Evolutionary conservation across 192 early-diverging fungal species (phyloP), one percentile per base, ranked within the genome.

Genomic region (Coemansia sp.): DNA sequence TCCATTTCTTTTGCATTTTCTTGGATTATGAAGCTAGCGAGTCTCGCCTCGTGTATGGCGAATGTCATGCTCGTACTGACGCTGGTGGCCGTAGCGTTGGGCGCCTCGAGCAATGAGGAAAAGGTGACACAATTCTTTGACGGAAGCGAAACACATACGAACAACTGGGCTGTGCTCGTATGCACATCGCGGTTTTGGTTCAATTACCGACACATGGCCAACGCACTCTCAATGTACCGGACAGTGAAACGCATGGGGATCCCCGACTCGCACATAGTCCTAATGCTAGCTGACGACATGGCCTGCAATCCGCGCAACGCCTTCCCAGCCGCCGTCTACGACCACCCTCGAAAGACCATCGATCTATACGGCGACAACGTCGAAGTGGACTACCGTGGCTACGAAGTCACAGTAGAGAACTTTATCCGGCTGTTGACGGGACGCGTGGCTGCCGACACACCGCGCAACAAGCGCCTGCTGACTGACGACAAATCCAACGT

Each of bases 241-340:
- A 97, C 96, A 9, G 95, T 99, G 31, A 97, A 99, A 71, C 89
- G 96, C 29, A 88, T 99, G 33, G 98, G 98, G 27, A 99, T 99
- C 67, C 98, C 98, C 0, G 98, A 99, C 79, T 95, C 93, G 10
- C 95, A 97, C 83, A 98, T 99, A 73, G 95, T 99, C 53, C 89
- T 99, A n/a, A 98, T 99, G 96, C 89, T 99, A 7, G 94, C 96
- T 2, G 98, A 99, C 76, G 98, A 99, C 79, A 92, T 97, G n/a
- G 95, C 97, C 0, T 99, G 98, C 86, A 99, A 99, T 75, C 85
- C 96, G 3, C 89, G 98, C 61, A 99, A 99, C 77, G 89, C 87
- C 38, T 92, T 92, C 65, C 94, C 95, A 0, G 98, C 93, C 0
- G 94, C 95, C 0, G 95, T 99, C 2, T 98, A 90, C 78, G 96